phyloP scores from a whole-genome alignment of 306 rosid genomes.

The Delonix regia region DNA sequence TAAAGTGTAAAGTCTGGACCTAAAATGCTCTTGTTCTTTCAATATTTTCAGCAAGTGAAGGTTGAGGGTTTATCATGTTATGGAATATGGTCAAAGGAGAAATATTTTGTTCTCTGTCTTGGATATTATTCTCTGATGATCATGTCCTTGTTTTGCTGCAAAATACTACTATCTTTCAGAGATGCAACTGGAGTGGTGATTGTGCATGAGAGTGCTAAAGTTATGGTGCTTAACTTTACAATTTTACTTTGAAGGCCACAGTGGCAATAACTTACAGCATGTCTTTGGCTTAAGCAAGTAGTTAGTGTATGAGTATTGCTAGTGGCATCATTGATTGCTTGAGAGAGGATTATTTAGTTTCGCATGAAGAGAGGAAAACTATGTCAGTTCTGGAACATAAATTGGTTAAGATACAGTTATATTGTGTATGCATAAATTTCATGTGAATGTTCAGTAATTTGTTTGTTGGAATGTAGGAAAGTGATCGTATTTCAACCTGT shows the following conservation, averaged over 20 bases:
- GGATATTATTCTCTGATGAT: not conserved
- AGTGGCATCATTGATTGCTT: constrained; percentile 4
- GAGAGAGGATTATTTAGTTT: constrained; percentile 25
- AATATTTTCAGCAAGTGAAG: not conserved
- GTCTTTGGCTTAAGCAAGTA: not conserved
- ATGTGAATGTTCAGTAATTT: not conserved
- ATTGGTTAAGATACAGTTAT: constrained; percentile 14
- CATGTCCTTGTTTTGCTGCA: not conserved
- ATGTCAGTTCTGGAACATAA: not conserved
- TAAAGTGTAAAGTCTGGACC: too few species aligned
- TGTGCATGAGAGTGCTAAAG: too few species aligned
- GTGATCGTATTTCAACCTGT: constrained; percentile 15
- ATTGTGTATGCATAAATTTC: not conserved
- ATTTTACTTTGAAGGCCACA: not conserved
- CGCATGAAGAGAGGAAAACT: constrained; percentile 15
- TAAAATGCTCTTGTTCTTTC: not conserved
- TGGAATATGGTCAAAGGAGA: not conserved
- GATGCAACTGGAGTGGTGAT: not conserved
- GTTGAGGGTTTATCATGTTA: not conserved
- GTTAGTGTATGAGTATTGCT: not conserved
- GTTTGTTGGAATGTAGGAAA: constrained; percentile 21
- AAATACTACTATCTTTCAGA: not conserved
- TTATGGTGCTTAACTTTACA: too few species aligned
- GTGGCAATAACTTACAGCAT: not conserved
- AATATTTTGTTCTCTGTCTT: not conserved